phyloP scores from a whole-genome alignment of 2,329 filamentous ascomycete species.

The Monilinia fructigena region DNA sequence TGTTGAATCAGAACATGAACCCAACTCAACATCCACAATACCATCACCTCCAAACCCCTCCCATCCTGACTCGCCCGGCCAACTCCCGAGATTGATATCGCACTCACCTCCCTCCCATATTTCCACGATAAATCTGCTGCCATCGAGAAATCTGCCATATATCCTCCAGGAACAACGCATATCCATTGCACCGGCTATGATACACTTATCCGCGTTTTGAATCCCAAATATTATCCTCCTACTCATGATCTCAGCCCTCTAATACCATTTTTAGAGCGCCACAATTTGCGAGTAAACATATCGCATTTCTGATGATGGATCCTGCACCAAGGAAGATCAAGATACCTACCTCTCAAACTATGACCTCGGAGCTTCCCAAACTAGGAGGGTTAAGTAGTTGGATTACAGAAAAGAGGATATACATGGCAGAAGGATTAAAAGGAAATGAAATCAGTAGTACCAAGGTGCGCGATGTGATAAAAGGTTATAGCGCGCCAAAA shows the following conservation, averaged over 20 bases:
- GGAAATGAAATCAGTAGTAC: not conserved
- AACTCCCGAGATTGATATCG: conserved; percentile 55
- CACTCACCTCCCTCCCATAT: conserved; percentile 68
- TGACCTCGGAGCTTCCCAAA: not conserved
- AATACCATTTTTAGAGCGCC: conserved; percentile 60
- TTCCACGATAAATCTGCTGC: conserved; percentile 69
- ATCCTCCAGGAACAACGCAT: conserved; percentile 46
- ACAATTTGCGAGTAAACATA: conserved; percentile 62
- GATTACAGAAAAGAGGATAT: not conserved
- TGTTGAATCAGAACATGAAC: not conserved
- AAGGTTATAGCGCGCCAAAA: not conserved
- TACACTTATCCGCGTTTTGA: conserved; percentile 69
- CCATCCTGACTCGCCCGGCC: not conserved
- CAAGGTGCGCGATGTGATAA: not conserved
- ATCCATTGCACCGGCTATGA: conserved; percentile 74
- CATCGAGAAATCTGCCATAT: conserved; percentile 51
- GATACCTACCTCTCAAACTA: not conserved
- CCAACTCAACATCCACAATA: conserved; percentile 18
- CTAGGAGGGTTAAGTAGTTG: not conserved
- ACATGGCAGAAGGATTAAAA: not conserved
- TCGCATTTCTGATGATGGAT: conserved; percentile 53
- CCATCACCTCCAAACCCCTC: not conserved
- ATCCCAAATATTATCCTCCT: conserved; percentile 67
- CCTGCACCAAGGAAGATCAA: not conserved
- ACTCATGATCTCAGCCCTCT: conserved; percentile 55